Percentiles rank a stretch among this genome's conserved stretches.
Evolutionary conservation across 225 moss, liverwort and hornwort genomes (phyloP).

Genomic region (Polytrichum formosum): DNA sequence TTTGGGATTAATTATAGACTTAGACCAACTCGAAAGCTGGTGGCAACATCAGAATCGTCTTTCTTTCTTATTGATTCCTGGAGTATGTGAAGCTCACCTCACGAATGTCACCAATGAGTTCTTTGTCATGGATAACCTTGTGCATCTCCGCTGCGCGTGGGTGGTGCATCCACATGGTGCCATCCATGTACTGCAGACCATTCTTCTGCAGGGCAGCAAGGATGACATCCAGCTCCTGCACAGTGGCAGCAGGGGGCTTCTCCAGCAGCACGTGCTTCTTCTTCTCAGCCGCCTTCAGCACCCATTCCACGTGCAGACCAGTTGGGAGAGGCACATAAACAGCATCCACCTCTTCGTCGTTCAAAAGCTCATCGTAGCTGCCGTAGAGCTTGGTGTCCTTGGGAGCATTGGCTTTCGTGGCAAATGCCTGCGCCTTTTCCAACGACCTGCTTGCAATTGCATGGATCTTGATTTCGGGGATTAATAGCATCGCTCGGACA

Average conservation of each 20-base stretch:
- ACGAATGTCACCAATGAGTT: slow-evolving; percentile 24
- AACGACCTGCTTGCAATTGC: slow-evolving; percentile 45
- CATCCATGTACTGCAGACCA: slow-evolving; percentile 52
- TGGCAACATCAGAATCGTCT: no score
- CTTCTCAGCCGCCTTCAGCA: slow-evolving; percentile 36
- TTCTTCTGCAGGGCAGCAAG: slow-evolving; percentile 17
- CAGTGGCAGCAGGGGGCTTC: slow-evolving; percentile 45
- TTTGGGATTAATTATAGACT: no score
- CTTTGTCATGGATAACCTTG: slow-evolving; percentile 13
- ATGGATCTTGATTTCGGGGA: slow-evolving; percentile 16
- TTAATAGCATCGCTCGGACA: slow-evolving; percentile 38
- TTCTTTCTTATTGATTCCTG: not conserved
- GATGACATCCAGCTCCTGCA: slow-evolving; percentile 40
- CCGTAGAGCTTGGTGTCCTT: slow-evolving; percentile 27
- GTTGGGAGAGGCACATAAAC: slow-evolving; percentile 53
- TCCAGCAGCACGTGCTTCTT: slow-evolving; percentile 56
- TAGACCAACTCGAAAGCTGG: no score
- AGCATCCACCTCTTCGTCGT: slow-evolving; percentile 40
- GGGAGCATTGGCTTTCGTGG: slow-evolving; percentile 14
- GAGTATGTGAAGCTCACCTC: slow-evolving; percentile 23
- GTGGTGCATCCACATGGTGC: slow-evolving; percentile 64
- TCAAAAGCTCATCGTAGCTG: slow-evolving; percentile 46
- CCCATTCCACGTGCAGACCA: slow-evolving; percentile 54
- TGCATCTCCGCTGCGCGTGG: slow-evolving; percentile 38
- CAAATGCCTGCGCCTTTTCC: slow-evolving; percentile 31